Percentiles rank a stretch among this genome's conserved stretches.
Evolutionary conservation across 2,329 filamentous ascomycete species (phyloP).

Genomic region (Metarhizium robertsii): DNA sequence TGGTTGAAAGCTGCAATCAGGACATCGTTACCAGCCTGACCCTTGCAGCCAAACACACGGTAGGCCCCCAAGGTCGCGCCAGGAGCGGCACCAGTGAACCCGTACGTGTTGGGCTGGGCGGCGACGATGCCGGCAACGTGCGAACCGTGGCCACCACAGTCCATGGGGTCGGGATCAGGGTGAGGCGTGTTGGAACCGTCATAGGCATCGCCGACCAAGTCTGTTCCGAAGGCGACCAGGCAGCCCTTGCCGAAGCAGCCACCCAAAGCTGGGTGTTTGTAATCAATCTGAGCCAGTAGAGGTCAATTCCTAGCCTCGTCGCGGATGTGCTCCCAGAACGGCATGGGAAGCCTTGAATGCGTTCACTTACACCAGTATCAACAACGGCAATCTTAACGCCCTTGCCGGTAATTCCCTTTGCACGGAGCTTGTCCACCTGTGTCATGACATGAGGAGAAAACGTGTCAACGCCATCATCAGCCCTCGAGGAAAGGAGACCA

Average conservation of each 20-base stretch:
- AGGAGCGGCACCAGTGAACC: slow-evolving; percentile 49
- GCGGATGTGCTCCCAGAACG: not conserved
- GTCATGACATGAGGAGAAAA: slow-evolving; percentile 47
- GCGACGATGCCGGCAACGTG: slow-evolving; percentile 55
- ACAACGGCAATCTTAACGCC: slow-evolving; percentile 45
- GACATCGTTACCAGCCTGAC: slow-evolving; percentile 42
- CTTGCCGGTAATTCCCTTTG: slow-evolving; percentile 37
- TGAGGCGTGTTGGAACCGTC: slow-evolving; percentile 27
- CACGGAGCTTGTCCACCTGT: slow-evolving; percentile 43
- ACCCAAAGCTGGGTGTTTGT: slow-evolving; percentile 52
- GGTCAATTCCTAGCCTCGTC: not conserved
- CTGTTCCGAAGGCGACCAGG: slow-evolving; percentile 46
- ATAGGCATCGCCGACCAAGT: slow-evolving; percentile 49
- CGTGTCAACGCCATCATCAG: slow-evolving; percentile 20
- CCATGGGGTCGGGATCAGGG: slow-evolving; percentile 43
- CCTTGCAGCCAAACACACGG: slow-evolving; percentile 47
- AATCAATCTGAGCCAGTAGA: slow-evolving; percentile 38
- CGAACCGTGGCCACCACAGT: slow-evolving; percentile 50
- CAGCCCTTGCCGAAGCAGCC: slow-evolving; percentile 53
- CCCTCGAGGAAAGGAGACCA: slow-evolving; percentile 10
- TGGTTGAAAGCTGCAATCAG: slow-evolving; percentile 50
- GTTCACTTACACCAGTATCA: slow-evolving; percentile 40
- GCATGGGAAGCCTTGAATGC: not conserved
- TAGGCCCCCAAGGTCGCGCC: slow-evolving; percentile 47
- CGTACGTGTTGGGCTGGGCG: slow-evolving; percentile 41